phyloP scores from a whole-genome alignment of 495 filamentous ascomycete species.

The Penicillium herquei region DNA sequence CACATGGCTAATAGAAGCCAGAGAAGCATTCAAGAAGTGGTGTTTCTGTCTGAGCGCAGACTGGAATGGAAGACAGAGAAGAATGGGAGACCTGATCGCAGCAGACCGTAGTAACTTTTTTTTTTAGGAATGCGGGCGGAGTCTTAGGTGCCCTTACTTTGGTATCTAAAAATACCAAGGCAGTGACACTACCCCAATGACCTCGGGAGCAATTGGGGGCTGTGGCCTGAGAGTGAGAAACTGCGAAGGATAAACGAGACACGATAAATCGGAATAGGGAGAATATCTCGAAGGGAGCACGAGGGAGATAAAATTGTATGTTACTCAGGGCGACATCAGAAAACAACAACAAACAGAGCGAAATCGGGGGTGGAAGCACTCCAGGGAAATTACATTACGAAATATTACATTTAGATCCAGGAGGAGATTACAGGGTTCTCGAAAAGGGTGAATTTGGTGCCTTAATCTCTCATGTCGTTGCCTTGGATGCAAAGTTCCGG shows the following conservation, averaged over 20 bases:
- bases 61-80: slow-evolving; percentile 21
- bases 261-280: not conserved
- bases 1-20: slow-evolving; percentile 26
- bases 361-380: not conserved
- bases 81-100: slow-evolving; percentile 19
- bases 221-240: slow-evolving; percentile 6
- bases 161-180: slow-evolving; percentile 28
- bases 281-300: not conserved
- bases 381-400: not conserved
- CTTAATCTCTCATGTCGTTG: not conserved
- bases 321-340: not conserved
- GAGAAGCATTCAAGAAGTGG: slow-evolving; percentile 22
- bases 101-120: slow-evolving; percentile 11
- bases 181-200: slow-evolving; percentile 4
- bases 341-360: not conserved
- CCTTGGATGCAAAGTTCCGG: not conserved
- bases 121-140: slow-evolving; percentile 26
- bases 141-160: slow-evolving; percentile 16
- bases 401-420: not conserved
- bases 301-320: not conserved
- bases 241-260: not conserved
- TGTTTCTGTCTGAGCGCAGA: slow-evolving; percentile 9
- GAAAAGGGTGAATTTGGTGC: not conserved
- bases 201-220: slow-evolving; percentile 16
- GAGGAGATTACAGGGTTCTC: not conserved